Evolutionary conservation across 2,329 filamentous ascomycete species (phyloP).

Genomic region (Didymella segeticola): DNA sequence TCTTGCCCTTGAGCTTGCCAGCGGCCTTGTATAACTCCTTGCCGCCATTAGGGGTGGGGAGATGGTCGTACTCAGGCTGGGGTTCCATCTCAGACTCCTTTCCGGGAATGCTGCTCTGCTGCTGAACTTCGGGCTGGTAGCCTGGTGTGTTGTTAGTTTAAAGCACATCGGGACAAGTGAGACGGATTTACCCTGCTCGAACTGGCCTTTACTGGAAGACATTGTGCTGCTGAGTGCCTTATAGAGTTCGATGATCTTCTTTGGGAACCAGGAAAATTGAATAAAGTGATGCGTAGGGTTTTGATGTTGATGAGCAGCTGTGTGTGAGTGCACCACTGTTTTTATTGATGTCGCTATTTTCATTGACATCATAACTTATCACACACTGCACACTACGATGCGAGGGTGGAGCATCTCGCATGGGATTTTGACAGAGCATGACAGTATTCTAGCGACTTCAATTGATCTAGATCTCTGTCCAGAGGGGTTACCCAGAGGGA

Average conservation of each 20-base stretch:
- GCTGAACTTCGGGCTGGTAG: constrained; percentile 56
- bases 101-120: constrained; percentile 60
- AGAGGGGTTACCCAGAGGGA: background rate
- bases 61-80: constrained; percentile 66
- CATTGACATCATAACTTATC: constrained; percentile 35
- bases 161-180: background rate
- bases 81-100: constrained; percentile 63
- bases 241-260: background rate
- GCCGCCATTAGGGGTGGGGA: constrained; percentile 72
- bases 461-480: background rate
- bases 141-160: constrained; percentile 41
- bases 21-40: constrained; percentile 76
- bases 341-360: constrained; percentile 26
- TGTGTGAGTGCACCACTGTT: constrained; percentile 12
- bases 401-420: constrained; percentile 24
- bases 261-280: background rate
- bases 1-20: constrained; percentile 76
- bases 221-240: constrained; percentile 56
- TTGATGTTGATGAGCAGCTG: background rate
- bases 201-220: constrained; percentile 43
- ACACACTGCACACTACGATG: constrained; percentile 14
- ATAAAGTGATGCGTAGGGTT: background rate
- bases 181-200: constrained; percentile 41
- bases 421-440: background rate
- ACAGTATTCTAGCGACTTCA: background rate